Base-by-base conservation (phyloP, 2,329 filamentous ascomycete species). In the Cryoendolithus antarcticus region DNA sequence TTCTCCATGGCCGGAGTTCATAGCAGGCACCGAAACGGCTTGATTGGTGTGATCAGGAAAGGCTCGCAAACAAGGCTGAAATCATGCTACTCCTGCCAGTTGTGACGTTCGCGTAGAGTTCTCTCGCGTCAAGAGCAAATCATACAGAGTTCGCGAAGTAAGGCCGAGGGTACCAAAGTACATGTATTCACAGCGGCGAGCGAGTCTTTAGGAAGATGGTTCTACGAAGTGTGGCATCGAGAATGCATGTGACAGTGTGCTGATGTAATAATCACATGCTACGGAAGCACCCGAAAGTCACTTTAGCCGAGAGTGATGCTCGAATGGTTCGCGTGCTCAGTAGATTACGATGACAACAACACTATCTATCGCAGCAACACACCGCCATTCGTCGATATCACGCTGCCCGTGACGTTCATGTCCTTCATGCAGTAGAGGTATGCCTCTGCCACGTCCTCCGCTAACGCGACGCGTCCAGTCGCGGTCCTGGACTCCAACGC, bases 1-100 rank as follows among this genome's bases (percentile, higher is more conserved):
- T 93, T 94, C 69, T 95, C 88, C 88, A 95, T 95, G 30, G 10
- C 30, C 21, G 30, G 21, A 12, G 30, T 19, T 37, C 34, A 37
- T 35, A 37, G 21, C 19, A 34, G 29, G 11, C n/a, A 10, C 13
- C 6, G 7, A 6, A 40, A 30, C 38, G 32, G 27, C 21, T 10
- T 8, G 21, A 29, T 21, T 8, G 6, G 10, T 5, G 34, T 36
- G 21, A 9, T 19, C 24, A 29, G 27, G 19, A 21, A 21, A 21
- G 19, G 19, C 19, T 21, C 11, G 27, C 27, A 12, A n/a, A 9
- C 9, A 12, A 21, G 15, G 34, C 10, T 35, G 13, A n/a, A 29
- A 11, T 21, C 29, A 28, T 9, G 10, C 12, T 35, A n/a, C n/a
- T 11, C 29, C 15, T n/a, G 15, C 13, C 28, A 27, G 9, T 8